Evolutionary conservation across 148 eudicot species (phyloP).

Genomic region (Persicaria maculosa): DNA sequence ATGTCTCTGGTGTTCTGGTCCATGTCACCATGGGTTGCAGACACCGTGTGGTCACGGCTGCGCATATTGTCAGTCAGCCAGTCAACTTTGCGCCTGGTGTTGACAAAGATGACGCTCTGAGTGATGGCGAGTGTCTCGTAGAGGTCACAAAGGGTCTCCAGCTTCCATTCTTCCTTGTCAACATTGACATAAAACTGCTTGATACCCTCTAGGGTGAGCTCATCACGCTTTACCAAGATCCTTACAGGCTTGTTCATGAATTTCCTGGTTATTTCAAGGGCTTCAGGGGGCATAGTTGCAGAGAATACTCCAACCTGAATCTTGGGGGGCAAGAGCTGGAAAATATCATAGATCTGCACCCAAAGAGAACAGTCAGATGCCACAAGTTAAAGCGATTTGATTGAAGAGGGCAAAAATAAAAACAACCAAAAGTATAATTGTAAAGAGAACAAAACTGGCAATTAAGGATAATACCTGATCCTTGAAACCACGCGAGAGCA

Average conservation of each 20-base stretch:
- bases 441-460: neutral
- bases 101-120: conserved; percentile 50
- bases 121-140: conserved; percentile 47
- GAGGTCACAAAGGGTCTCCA: conserved; percentile 43
- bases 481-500: conserved; percentile 47
- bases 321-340: conserved; percentile 40
- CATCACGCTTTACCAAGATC: conserved; percentile 43
- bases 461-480: conserved; percentile 28
- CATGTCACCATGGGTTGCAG: conserved; percentile 53
- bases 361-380: neutral
- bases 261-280: conserved; percentile 41
- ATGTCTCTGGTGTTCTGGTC: conserved; percentile 42
- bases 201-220: conserved; percentile 46
- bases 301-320: conserved; percentile 46
- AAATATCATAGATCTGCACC: conserved; percentile 40
- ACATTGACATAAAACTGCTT: conserved; percentile 45
- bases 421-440: too few species aligned
- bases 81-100: conserved; percentile 46
- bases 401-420: too few species aligned
- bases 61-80: conserved; percentile 49
- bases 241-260: conserved; percentile 48
- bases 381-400: neutral
- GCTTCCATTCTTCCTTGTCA: conserved; percentile 49
- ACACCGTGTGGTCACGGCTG: conserved; percentile 40
- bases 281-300: conserved; percentile 53